These are phyloP conservation scores for Rhodotorula diobovata DNA, from an alignment of 768 basidiomycete species.

Conservation along the genomic window DNA sequence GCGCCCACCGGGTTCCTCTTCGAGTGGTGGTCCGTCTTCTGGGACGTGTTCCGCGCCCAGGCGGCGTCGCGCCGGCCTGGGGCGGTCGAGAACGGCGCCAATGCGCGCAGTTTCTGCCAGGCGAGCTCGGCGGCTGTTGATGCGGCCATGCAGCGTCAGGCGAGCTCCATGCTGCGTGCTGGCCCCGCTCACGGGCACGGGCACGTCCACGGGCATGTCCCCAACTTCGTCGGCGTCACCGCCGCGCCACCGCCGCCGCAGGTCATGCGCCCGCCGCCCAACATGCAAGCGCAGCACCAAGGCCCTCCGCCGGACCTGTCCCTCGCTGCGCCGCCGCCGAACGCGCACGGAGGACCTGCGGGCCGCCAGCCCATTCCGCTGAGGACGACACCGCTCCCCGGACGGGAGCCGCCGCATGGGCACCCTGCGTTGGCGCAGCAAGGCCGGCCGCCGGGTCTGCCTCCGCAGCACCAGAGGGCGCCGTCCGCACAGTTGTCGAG, in stretches of 20 bases:
- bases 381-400: background rate
- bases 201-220: background rate
- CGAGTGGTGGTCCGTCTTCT: constrained; percentile 41
- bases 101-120: constrained; percentile 9
- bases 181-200: background rate
- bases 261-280: too few species aligned
- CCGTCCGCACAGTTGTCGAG: background rate
- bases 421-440: too few species aligned
- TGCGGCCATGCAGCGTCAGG: background rate
- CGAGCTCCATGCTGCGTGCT: background rate
- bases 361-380: background rate
- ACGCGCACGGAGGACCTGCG: too few species aligned
- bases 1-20: constrained; percentile 33
- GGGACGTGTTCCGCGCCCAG: constrained; percentile 29
- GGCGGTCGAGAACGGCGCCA: background rate
- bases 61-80: background rate
- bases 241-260: background rate
- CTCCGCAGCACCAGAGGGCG: too few species aligned
- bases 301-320: background rate
- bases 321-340: too few species aligned
- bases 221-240: too few species aligned
- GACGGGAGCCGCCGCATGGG: too few species aligned
- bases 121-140: constrained; percentile 1
- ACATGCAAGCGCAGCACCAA: background rate
- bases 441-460: background rate